Evolutionary conservation across 495 filamentous ascomycete species (phyloP), one percentile per base, ranked within the genome.

Genomic region (Pyronema omphalodes): DNA sequence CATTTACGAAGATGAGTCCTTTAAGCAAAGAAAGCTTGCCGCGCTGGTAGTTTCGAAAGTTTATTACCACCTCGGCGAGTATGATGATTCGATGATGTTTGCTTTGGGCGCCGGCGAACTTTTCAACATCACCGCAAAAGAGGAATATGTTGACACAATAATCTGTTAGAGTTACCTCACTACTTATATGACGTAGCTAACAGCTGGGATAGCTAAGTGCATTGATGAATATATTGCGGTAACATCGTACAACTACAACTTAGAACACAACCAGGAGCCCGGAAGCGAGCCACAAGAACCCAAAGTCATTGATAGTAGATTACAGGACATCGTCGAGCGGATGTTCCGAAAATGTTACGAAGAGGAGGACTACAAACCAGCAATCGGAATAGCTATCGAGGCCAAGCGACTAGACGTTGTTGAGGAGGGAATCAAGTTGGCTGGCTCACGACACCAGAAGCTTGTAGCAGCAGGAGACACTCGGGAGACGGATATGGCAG

Each of bases 61-160:
- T 58, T 99, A 96, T 70, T 99, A 95, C 67, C 89, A 99, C 66
- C 79, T 99, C 45, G 85, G 93, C 70, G 93, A 93, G 69, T 96
- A 96, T 71, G 88, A 95, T 65, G 91, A 96, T 75, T 94, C 88
- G 68, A 96, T 99, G 93, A 82, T 84, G 18, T 94, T 99, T 70
- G 93, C 93, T 49, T 76, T 99, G 9, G 88, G 86, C 35, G 89
- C 93, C 15, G 93, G 93, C 37, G 88, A 94, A 60, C 76, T 95
- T 19, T 95, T 99, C 73, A 81, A 91, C 71, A 74, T 99, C 54
- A 84, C 94, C 58, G 78, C 81, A 52, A 81, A 83, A 47, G 86
- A 88, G 66, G 93, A 99, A 73, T 99, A 93, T 66, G 93, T 96
- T 67, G 88, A 99, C 71, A 99, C 93, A 33, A 96, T 99, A 65